Evolutionary conservation across 257 asterid species (phyloP), one percentile per base, ranked within the genome.

Genomic region (Przewalskia tangutica): DNA sequence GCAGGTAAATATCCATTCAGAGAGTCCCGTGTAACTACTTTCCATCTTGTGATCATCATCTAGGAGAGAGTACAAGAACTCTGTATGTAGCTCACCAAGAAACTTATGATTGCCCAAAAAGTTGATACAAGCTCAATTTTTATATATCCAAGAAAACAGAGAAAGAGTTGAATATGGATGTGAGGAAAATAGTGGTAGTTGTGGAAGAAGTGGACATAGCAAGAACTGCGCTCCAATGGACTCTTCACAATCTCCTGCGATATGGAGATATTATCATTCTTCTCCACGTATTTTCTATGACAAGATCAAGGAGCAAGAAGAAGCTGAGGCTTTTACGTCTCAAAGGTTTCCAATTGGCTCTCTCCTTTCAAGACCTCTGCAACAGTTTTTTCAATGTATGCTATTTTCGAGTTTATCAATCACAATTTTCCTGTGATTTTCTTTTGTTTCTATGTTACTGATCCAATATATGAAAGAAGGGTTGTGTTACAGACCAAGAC

Each of bases 351-450:
- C 97, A 93, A 10, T 85, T 94, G 65, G 97, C 98, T 54, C 94
- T 94, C 80, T 91, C 98, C 55, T 94, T 94, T 84, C 87, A 89
- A 82, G 97, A 94, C n/a, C 86, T 93, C 83, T 94, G 97, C 94
- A 81, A 70, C 86, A 88, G 85, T 59, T 90, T 93, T 82, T 90
- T 91, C 20, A 90, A 94, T 65, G 97, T 94, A 92, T 55, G 67
- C 54, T 1, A 2, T 64, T 4, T 7, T 20, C 16, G 54, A n/a
- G 44, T 36, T 27, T 12, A n/a, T 27, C 32, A 27, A 27, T 27
- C 32, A 27, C 32, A 27, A 27, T 63, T 12, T 62, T 4, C 3
- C 17, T 51, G 56, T 27, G 18, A 32, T 14, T 12, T 63, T 27
- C 4, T 60, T 60, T 60, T 51, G 4, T 60, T 2, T 63, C 9